These are phyloP conservation scores for Camillea tinctor DNA, from an alignment of 2,329 filamentous ascomycete species.

Conservation along the genomic window DNA sequence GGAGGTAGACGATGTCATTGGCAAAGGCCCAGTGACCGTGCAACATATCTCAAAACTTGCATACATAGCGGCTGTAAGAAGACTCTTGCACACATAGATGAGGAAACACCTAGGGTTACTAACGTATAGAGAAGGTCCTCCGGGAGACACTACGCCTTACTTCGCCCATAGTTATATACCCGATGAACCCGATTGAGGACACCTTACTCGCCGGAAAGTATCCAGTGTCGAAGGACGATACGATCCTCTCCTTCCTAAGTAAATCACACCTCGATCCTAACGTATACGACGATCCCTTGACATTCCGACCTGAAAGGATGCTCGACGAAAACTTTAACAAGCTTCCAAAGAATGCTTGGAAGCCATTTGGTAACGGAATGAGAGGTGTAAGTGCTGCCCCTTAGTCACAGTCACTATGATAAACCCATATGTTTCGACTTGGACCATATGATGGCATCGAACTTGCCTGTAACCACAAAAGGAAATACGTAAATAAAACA, in stretches of 20 bases:
- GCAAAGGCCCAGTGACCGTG: slow-evolving; percentile 41
- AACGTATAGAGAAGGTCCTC: too few species aligned
- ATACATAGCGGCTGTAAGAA: slow-evolving; percentile 47
- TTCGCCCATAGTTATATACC: too few species aligned
- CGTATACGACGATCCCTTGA: slow-evolving; percentile 57
- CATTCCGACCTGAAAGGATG: slow-evolving; percentile 63
- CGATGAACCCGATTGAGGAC: slow-evolving; percentile 39
- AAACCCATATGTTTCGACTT: too few species aligned
- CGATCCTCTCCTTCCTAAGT: slow-evolving; percentile 44
- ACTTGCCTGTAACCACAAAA: too few species aligned
- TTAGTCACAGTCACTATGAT: not conserved
- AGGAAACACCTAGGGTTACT: slow-evolving; percentile 43
- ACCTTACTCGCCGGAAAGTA: slow-evolving; percentile 55
- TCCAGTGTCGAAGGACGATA: slow-evolving; percentile 42
- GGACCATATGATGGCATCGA: not conserved
- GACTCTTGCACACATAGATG: slow-evolving; percentile 55
- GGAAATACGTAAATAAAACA: too few species aligned
- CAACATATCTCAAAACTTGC: slow-evolving; percentile 49
- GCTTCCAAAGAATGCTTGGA: slow-evolving; percentile 43
- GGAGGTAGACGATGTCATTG: slow-evolving; percentile 53
- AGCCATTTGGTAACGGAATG: slow-evolving; percentile 54
- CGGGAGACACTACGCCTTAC: too few species aligned
- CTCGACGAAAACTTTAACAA: slow-evolving; percentile 48
- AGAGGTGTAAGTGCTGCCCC: slow-evolving; percentile 31
- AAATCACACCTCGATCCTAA: slow-evolving; percentile 54